phyloP scores from a whole-genome alignment of 805 yeast genomes.

The Monosporozyma yasuniensis region DNA sequence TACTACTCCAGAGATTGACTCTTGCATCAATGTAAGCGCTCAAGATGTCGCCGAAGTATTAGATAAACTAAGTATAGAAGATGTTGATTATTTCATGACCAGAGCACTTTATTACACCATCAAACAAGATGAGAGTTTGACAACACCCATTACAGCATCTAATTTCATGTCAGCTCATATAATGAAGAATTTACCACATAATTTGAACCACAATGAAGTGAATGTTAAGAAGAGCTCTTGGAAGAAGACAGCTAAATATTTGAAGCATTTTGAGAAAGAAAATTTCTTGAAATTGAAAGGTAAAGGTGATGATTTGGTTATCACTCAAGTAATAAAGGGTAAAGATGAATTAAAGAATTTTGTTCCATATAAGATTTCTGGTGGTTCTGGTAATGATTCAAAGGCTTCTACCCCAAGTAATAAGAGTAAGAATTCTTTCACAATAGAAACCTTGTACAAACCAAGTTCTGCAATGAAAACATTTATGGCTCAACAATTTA shows the following conservation, averaged over 20 bases:
- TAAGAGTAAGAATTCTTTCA: background rate
- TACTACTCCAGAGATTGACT: background rate
- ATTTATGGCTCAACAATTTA: conserved; percentile 32
- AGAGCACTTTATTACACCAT: conserved; percentile 65
- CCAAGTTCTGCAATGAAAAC: conserved; percentile 43
- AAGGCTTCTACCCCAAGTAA: conserved; percentile 2
- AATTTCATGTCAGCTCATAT: conserved; percentile 64
- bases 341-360: conserved; percentile 48
- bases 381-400: background rate
- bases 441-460: conserved; percentile 39
- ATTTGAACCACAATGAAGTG: conserved; percentile 39
- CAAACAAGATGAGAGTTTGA: conserved; percentile 41
- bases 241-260: conserved; percentile 79
- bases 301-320: conserved; percentile 67
- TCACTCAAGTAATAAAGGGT: conserved; percentile 42
- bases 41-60: conserved; percentile 32
- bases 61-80: conserved; percentile 43
- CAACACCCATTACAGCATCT: conserved; percentile 64
- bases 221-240: conserved; percentile 75
- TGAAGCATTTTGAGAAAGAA: conserved; percentile 78
- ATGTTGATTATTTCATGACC: conserved; percentile 65
- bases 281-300: conserved; percentile 66
- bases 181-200: conserved; percentile 62
- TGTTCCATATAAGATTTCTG: conserved; percentile 46
- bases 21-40: background rate